Evolutionary conservation across 345 rosid genomes (phyloP).

Genomic region (Sapria himalayana): DNA sequence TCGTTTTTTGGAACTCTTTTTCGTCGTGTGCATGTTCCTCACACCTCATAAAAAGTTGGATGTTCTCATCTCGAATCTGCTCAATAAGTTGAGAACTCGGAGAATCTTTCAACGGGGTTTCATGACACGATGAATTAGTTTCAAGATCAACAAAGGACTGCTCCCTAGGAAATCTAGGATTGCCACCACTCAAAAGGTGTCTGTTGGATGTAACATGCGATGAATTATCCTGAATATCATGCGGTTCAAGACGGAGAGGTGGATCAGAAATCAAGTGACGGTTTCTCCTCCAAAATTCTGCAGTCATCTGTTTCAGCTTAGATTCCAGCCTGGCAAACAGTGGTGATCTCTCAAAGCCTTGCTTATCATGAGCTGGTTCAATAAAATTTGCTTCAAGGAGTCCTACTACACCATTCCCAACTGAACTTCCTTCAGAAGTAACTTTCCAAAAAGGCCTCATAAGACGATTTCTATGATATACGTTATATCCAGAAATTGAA

Average conservation of each 20-base stretch:
- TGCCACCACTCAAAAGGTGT: no score
- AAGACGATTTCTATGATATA: slow-evolving; percentile 87
- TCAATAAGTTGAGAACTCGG: slow-evolving; percentile 18
- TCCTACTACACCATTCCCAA: slow-evolving; percentile 75
- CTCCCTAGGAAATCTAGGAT: no score
- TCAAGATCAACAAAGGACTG: no score
- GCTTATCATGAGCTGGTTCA: slow-evolving; percentile 96
- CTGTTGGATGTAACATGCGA: no score
- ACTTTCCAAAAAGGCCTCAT: slow-evolving; percentile 98
- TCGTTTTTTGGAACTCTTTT: slow-evolving; percentile 27
- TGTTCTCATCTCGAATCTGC: slow-evolving; percentile 55
- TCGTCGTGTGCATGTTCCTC: slow-evolving; percentile 38
- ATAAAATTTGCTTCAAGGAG: slow-evolving; percentile 90
- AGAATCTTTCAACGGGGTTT: slow-evolving; percentile 9
- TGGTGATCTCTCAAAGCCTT: slow-evolving; percentile 86
- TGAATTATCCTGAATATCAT: no score
- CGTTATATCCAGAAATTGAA: slow-evolving; percentile 42
- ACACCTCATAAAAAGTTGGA: slow-evolving; percentile 43
- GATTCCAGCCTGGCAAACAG: slow-evolving; percentile 49
- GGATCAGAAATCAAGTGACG: slow-evolving; percentile 32
- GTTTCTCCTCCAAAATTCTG: slow-evolving; percentile 42
- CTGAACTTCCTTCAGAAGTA: slow-evolving; percentile 20
- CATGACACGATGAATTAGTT: no score
- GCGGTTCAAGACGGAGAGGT: slow-evolving; percentile 10
- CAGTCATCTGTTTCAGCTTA: slow-evolving; percentile 41